phyloP scores from a whole-genome alignment of 148 eudicot species.

The Fallopia convolvulus region DNA sequence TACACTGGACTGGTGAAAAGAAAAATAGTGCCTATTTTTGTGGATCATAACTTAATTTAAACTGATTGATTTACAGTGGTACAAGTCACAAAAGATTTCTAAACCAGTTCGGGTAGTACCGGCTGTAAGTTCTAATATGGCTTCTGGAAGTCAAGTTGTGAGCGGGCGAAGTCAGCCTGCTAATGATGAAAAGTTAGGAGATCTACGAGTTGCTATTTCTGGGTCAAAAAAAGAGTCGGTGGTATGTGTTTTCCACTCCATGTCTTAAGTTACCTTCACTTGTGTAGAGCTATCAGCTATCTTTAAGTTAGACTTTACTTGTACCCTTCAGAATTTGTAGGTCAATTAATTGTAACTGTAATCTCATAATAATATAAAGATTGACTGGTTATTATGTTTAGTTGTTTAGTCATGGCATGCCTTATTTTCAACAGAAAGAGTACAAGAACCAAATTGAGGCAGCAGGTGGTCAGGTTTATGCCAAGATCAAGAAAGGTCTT shows the following conservation, averaged over 20 bases:
- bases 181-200: conserved; percentile 55
- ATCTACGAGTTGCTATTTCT: conserved; percentile 58
- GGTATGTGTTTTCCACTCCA: conserved; percentile 29
- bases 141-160: conserved; percentile 41
- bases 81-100: conserved; percentile 55
- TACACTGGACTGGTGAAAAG: not conserved
- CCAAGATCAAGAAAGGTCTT: conserved; percentile 75
- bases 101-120: conserved; percentile 67
- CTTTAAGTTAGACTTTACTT: not conserved
- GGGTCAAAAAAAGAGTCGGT: conserved; percentile 49
- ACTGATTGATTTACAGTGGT: conserved; percentile 55
- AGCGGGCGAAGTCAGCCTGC: conserved; percentile 34
- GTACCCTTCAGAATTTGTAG: not conserved
- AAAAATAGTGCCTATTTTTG: not conserved
- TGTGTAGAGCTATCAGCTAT: not conserved
- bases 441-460: conserved; percentile 60
- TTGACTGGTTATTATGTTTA: not conserved
- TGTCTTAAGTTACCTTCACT: not conserved
- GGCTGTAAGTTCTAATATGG: conserved; percentile 33
- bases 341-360: not conserved
- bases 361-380: not conserved
- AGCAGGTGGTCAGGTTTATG: conserved; percentile 71
- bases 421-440: conserved; percentile 41
- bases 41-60: conserved; percentile 8
- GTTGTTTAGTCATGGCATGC: not conserved